phyloP scores from a whole-genome alignment of 192 early-diverging fungal species.

The Coemansia sp. region DNA sequence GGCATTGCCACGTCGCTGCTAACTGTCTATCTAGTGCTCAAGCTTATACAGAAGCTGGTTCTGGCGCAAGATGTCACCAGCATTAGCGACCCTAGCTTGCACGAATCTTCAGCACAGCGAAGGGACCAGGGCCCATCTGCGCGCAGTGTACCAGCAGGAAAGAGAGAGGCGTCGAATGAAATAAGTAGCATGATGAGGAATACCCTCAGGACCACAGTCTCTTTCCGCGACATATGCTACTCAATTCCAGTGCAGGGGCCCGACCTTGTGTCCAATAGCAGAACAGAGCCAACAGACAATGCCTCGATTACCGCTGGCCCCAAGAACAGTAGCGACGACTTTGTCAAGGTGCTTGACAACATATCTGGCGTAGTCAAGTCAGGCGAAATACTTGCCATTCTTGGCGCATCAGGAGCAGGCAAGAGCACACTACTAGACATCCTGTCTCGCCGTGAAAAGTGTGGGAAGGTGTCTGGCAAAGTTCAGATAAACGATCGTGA shows the following conservation, averaged over 20 bases:
- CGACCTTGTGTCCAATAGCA: constrained; percentile 23
- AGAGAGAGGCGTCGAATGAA: constrained; percentile 7
- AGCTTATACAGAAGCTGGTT: constrained; percentile 35
- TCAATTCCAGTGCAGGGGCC: constrained; percentile 30
- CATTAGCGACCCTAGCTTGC: not conserved
- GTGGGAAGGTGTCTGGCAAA: constrained; percentile 70
- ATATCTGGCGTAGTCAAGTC: constrained; percentile 77
- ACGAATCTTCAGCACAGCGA: not conserved
- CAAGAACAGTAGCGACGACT: not conserved
- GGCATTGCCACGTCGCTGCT: constrained; percentile 41
- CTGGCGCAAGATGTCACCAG: not conserved
- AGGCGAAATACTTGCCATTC: constrained; percentile 90
- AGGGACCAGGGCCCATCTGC: too few relatives aligned
- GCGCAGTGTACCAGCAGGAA: not conserved
- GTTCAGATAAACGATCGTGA: constrained; percentile 78
- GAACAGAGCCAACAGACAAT: not conserved
- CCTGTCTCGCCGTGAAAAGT: constrained; percentile 75
- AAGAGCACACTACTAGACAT: constrained; percentile 95
- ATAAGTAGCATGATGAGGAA: constrained; percentile 29
- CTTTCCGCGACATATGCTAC: constrained; percentile 47
- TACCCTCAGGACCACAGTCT: constrained; percentile 27
- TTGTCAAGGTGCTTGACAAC: constrained; percentile 58
- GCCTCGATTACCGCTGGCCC: too few relatives aligned
- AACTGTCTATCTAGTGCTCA: constrained; percentile 46
- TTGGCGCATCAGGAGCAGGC: constrained; percentile 92